Evolutionary conservation across 129 eudicot genomes (phyloP), one percentile per base, ranked within the genome.

Genomic region (Mikania micrantha): DNA sequence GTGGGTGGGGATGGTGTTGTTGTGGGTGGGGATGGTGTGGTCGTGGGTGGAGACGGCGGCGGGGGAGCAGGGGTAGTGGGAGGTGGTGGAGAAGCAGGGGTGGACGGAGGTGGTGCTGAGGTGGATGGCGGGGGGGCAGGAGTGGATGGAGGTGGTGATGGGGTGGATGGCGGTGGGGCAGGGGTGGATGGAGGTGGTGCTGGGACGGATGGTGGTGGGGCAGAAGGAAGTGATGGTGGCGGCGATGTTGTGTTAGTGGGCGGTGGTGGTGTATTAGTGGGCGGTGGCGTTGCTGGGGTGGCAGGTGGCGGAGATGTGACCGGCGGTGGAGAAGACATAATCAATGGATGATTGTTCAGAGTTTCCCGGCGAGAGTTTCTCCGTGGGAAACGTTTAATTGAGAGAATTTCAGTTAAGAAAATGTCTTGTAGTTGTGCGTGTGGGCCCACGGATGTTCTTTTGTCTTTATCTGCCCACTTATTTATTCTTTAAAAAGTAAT

Each of bases 291-390:
- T 48, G 71, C 11, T 32, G 69, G 36, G 7, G 80, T 12, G 39
- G 65, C 29, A 10, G 71, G 77, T 5, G 77, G 29, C 52, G 77
- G 77, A 10, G 77, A 64, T 3, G 71, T n/a, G 0, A 12, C 74
- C 45, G 79, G 79, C 66, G 79, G 74, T 7, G 79, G 74, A 34
- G 79, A 49, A 47, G 77, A 62, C 79, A 74, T 74, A 53, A 41
- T 64, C 10, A 48, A 71, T 13, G 9, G n/a, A n/a, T n/a, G n/a
- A n/a, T n/a, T n/a, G 4, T 35, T 24, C 22, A n/a, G n/a, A 13
- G 50, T 9, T 64, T 24, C 5, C 42, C 65, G 78, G 78, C 66
- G 78, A 39, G 45, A 64, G 16, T 74, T 52, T 32, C 65, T 38
- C 41, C 74, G 59, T 48, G 71, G 29, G 40, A 66, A 48, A 45